phyloP scores from a whole-genome alignment of 2,329 filamentous ascomycete genomes.

The Ceratocystis cacaofunesta region DNA sequence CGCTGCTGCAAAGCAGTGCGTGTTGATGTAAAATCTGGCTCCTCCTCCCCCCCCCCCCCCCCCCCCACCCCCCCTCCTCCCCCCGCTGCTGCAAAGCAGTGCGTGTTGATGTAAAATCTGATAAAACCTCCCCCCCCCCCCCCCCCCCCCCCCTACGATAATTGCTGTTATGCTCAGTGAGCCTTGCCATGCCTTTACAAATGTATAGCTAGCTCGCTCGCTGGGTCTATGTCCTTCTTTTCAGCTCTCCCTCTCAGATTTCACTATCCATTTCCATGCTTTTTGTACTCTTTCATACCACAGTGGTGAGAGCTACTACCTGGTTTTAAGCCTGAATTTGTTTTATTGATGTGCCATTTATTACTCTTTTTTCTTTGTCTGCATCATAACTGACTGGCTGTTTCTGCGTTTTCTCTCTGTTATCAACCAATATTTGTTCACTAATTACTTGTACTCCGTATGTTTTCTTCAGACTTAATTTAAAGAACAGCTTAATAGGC shows the following conservation, averaged over 20 bases:
- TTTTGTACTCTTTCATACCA: background rate
- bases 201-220: too few relatives aligned
- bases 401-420: background rate
- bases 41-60: too few relatives aligned
- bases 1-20: conserved; percentile 64
- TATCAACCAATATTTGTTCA: background rate
- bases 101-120: conserved; percentile 58
- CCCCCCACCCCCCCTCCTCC: too few relatives aligned
- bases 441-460: background rate
- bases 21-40: conserved; percentile 53
- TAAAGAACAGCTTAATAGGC: too few relatives aligned
- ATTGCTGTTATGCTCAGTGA: too few relatives aligned
- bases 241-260: background rate
- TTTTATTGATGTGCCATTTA: background rate
- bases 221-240: too few relatives aligned
- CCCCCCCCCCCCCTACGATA: too few relatives aligned
- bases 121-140: too few relatives aligned
- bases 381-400: background rate
- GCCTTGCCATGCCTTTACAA: too few relatives aligned
- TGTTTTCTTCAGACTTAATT: too few relatives aligned
- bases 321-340: background rate
- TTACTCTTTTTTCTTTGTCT: background rate
- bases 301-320: background rate
- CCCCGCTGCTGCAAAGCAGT: conserved; percentile 65
- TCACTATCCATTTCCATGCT: background rate